Evolutionary conservation across 148 eudicot genomes (phyloP).

Genomic region (Beta vulgaris): DNA sequence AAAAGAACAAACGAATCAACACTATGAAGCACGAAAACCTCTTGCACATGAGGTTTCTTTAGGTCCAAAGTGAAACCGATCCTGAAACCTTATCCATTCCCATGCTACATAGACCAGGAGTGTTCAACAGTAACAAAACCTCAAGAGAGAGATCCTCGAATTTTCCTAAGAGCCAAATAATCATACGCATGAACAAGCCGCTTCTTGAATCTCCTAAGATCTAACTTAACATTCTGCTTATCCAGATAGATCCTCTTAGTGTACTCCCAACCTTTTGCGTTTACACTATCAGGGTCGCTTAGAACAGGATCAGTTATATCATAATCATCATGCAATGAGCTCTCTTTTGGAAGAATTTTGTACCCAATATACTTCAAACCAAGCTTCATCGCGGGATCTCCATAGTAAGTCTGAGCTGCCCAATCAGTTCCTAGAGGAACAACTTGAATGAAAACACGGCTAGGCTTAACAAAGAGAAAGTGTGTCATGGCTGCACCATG

Average conservation of each 20-base stretch:
- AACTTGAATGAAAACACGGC: constrained; percentile 73
- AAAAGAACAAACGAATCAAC: neutral
- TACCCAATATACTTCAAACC: constrained; percentile 77
- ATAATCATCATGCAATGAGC: constrained; percentile 74
- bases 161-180: constrained; percentile 40
- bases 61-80: too few relatives aligned
- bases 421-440: constrained; percentile 81
- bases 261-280: constrained; percentile 71
- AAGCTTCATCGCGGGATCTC: constrained; percentile 65
- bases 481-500: constrained; percentile 96
- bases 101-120: too few relatives aligned
- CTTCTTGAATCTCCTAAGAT: constrained; percentile 63
- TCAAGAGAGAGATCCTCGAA: neutral
- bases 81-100: too few relatives aligned
- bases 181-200: constrained; percentile 62
- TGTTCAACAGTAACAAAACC: neutral
- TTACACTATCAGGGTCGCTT: constrained; percentile 58
- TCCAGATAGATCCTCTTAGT: constrained; percentile 83
- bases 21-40: too few relatives aligned
- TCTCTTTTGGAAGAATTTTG: constrained; percentile 62
- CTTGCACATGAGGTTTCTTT: too few relatives aligned
- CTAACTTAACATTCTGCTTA: constrained; percentile 66
- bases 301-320: constrained; percentile 53
- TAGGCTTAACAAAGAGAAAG: constrained; percentile 66
- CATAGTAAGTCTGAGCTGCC: constrained; percentile 82